phyloP scores from a whole-genome alignment of 2,329 filamentous ascomycete species.

The Fusarium stilboides region DNA sequence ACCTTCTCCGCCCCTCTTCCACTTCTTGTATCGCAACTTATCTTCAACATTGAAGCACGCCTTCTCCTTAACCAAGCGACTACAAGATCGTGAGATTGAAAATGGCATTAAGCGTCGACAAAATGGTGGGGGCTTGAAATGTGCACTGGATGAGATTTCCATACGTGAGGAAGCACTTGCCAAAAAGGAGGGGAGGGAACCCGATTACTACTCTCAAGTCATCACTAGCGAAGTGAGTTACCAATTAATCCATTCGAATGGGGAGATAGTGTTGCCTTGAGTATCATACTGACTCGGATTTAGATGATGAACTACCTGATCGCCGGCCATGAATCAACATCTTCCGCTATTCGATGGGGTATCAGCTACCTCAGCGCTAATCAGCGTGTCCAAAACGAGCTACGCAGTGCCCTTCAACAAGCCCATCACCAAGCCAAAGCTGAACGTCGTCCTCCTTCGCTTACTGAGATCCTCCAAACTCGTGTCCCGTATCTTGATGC shows the following conservation, averaged over 20 bases:
- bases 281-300: neutral
- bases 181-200: constrained; percentile 25
- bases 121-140: constrained; percentile 23
- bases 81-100: constrained; percentile 12
- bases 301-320: constrained; percentile 34
- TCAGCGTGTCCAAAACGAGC: constrained; percentile 19
- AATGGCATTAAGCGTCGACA: constrained; percentile 21
- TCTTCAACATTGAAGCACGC: constrained; percentile 9
- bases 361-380: constrained; percentile 27
- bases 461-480: constrained; percentile 24
- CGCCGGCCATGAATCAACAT: constrained; percentile 37
- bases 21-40: constrained; percentile 25
- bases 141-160: constrained; percentile 30
- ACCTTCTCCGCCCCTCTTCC: constrained; percentile 14
- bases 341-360: constrained; percentile 28
- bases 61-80: neutral
- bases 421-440: constrained; percentile 10
- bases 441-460: constrained; percentile 13
- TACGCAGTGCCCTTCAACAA: constrained; percentile 15
- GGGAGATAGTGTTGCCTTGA: too few species aligned
- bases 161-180: constrained; percentile 30
- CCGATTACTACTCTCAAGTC: constrained; percentile 21
- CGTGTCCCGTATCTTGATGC: constrained; percentile 32
- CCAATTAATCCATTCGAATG: too few species aligned
- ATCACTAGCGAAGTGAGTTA: constrained; percentile 36